Evolutionary conservation across 306 rosid genomes (phyloP).

Genomic region (Cucurbita moschata): DNA sequence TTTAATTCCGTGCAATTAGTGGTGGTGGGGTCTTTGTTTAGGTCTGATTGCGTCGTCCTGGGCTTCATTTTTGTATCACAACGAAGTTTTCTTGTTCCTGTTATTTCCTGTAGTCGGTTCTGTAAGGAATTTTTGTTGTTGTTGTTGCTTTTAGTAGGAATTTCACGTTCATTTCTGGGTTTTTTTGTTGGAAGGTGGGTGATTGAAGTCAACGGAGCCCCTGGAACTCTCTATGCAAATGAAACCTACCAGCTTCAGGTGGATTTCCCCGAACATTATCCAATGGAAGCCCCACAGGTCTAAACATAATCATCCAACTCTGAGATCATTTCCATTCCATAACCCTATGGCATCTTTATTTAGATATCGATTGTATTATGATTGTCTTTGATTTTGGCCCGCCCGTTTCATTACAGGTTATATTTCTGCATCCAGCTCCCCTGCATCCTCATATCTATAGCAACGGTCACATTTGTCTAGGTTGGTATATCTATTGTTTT

Average conservation of each 20-base stretch:
- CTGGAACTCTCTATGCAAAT: constrained; percentile 81
- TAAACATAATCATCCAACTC: neutral
- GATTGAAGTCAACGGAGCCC: constrained; percentile 94
- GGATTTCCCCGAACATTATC: constrained; percentile 97
- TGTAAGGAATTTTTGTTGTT: neutral
- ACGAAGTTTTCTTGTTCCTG: neutral
- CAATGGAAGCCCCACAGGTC: constrained; percentile 99
- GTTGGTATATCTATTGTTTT: constrained; percentile 21
- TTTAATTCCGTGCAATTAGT: neutral
- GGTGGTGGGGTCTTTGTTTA: neutral
- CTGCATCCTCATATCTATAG: constrained; percentile 96
- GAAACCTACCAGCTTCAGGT: constrained; percentile 98
- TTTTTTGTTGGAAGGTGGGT: constrained; percentile 62
- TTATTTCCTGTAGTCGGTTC: neutral
- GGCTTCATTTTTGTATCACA: neutral
- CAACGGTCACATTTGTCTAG: constrained; percentile 98
- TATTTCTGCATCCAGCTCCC: constrained; percentile 94
- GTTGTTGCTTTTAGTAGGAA: neutral
- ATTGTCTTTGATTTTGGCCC: constrained; percentile 6
- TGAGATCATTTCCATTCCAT: neutral
- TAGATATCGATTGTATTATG: neutral
- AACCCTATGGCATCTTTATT: neutral
- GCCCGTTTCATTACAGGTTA: constrained; percentile 46
- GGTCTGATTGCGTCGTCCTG: neutral
- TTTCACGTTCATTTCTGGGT: neutral